A percentile compares a stretch with the other conserved stretches of the same genome.
Evolutionary conservation across 108 stramenopile genomes (phyloP).

Genomic region (Aurantiochytrium sp.): DNA sequence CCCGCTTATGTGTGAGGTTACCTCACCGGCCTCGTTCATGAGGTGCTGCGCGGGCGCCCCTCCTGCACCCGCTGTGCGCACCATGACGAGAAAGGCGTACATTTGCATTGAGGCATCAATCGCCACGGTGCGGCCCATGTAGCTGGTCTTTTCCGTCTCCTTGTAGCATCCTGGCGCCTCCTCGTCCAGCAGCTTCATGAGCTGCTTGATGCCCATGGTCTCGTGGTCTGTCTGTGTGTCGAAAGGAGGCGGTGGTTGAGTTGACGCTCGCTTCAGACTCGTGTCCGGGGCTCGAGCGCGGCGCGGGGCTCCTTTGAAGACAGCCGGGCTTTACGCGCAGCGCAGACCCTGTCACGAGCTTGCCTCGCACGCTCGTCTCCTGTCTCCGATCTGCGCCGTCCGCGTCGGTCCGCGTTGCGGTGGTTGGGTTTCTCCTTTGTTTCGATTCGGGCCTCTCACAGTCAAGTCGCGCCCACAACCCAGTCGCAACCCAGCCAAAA

Average conservation of each 20-base stretch:
- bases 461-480: no score
- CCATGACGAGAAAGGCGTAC: conserved; percentile 78
- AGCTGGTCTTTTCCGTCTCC: conserved; percentile 25
- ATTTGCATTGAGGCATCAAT: conserved; percentile 98
- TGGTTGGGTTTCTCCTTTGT: neutral
- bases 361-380: neutral
- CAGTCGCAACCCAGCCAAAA: no score
- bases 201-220: conserved; percentile 53
- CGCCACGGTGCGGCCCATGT: conserved; percentile 80
- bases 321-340: neutral
- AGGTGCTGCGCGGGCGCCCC: conserved; percentile 43
- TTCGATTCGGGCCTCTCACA: no score
- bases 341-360: neutral
- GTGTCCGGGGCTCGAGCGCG: neutral
- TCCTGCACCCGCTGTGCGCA: neutral
- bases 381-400: neutral
- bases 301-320: neutral
- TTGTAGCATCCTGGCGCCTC: conserved; percentile 48
- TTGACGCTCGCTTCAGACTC: neutral
- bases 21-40: conserved; percentile 54
- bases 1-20: conserved; percentile 84
- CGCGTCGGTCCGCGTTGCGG: neutral
- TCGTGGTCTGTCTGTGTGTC: neutral
- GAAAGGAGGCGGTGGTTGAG: neutral
- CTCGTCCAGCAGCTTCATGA: conserved; percentile 50